Evolutionary conservation across 768 basidiomycete species (phyloP).

Genomic region (Clitopilus passeckerianus): DNA sequence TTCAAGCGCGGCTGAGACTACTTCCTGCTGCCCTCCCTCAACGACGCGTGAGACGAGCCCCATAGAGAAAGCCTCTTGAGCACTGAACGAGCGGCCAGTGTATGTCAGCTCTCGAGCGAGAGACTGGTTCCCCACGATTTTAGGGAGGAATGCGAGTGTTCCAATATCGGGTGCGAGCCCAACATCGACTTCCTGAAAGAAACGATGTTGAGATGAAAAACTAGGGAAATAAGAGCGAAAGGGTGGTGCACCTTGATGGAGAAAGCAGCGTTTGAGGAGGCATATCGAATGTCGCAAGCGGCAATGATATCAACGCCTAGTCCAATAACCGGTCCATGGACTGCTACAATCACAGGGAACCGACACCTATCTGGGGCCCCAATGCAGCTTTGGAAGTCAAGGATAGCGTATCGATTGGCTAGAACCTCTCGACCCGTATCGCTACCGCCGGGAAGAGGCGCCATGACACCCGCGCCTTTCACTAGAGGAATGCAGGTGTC

Average conservation of each 20-base stretch:
- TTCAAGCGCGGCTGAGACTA: conserved; percentile 59
- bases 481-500: conserved; percentile 17
- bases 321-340: conserved; percentile 72
- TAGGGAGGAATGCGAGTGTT: conserved; percentile 76
- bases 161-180: conserved; percentile 89
- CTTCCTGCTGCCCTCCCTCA: conserved; percentile 58
- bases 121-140: conserved; percentile 71
- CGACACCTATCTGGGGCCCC: conserved; percentile 60
- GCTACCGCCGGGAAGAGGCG: conserved; percentile 13
- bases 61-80: conserved; percentile 58
- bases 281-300: conserved; percentile 76
- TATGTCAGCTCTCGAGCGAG: conserved; percentile 72
- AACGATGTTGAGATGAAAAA: conserved; percentile 32
- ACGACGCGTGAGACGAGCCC: conserved; percentile 77
- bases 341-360: conserved; percentile 80
- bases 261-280: conserved; percentile 57
- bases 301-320: conserved; percentile 74
- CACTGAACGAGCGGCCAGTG: conserved; percentile 66
- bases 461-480: conserved; percentile 21
- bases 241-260: conserved; percentile 61
- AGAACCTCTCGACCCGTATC: conserved; percentile 56
- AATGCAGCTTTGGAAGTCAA: conserved; percentile 67
- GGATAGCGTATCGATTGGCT: conserved; percentile 39
- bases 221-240: conserved; percentile 28
- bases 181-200: conserved; percentile 79